phyloP scores from a whole-genome alignment of 352 stramenopile genomes.

The Phytophthora boehmeriae region DNA sequence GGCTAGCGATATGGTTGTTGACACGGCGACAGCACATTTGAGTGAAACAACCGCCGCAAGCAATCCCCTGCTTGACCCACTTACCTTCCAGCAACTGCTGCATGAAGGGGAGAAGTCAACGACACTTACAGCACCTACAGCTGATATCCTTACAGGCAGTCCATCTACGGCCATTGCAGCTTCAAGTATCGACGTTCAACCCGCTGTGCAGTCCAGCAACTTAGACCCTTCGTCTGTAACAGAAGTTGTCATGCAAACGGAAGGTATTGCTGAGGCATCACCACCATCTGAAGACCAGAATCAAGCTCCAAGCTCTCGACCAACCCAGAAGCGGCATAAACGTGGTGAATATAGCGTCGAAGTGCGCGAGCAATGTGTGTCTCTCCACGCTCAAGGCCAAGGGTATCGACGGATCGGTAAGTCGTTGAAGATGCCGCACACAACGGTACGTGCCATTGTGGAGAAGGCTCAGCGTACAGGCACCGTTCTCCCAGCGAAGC shows the following conservation, averaged over 20 bases:
- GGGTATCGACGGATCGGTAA: conserved; percentile 68
- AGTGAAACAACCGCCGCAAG: not conserved
- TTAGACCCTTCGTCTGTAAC: not conserved
- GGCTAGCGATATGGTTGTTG: not conserved
- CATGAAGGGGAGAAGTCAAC: conserved; percentile 5
- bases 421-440: conserved; percentile 68
- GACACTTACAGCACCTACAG: too few species aligned
- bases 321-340: conserved; percentile 31
- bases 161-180: not conserved
- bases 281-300: not conserved
- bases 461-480: conserved; percentile 67
- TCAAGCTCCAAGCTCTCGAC: not conserved
- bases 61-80: conserved; percentile 6
- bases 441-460: conserved; percentile 74
- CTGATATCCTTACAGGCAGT: not conserved
- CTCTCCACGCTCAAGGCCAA: conserved; percentile 52
- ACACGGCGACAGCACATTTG: not conserved
- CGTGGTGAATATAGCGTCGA: conserved; percentile 65
- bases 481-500: conserved; percentile 47
- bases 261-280: not conserved
- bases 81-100: conserved; percentile 23
- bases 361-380: conserved; percentile 59
- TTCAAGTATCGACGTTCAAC: not conserved
- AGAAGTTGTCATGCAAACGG: not conserved
- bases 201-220: not conserved